A percentile compares a stretch with the other conserved stretches of the same genome.
Conservation (phyloP, 2,329 filamentous ascomycete species). For the Geoglossum cookeanum region DNA sequence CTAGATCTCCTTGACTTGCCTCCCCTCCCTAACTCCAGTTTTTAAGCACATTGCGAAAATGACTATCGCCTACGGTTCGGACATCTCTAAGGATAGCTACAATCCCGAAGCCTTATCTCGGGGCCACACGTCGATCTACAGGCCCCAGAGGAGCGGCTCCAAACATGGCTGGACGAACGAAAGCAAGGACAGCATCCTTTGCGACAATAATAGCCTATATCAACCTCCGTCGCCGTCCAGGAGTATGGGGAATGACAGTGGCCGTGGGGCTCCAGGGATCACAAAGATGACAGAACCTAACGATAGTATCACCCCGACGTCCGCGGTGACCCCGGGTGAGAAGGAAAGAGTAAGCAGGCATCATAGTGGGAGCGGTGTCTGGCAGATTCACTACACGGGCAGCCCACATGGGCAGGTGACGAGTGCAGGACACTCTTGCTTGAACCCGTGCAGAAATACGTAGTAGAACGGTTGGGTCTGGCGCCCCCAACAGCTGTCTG, state of each 20-base stretch:
- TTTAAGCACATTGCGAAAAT: background rate
- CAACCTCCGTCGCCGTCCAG: background rate
- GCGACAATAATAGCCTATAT: background rate
- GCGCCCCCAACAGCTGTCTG: too few species aligned
- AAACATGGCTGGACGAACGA: background rate
- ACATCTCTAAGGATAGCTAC: background rate
- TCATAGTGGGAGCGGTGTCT: too few species aligned
- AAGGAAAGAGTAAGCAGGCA: too few species aligned
- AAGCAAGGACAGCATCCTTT: background rate
- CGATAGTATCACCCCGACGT: constrained; percentile 21
- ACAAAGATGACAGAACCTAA: constrained; percentile 19
- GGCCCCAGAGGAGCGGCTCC: background rate
- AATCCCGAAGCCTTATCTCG: background rate
- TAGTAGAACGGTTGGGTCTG: too few species aligned
- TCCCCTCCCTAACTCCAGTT: constrained; percentile 1
- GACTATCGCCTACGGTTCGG: background rate
- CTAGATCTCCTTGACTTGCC: constrained; percentile 2
- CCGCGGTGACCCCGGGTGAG: constrained; percentile 18
- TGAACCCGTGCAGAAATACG: too few species aligned
- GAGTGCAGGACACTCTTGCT: too few species aligned
- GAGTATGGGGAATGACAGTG: background rate
- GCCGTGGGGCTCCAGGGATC: background rate
- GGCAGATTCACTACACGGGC: too few species aligned
- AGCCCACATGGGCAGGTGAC: too few species aligned
- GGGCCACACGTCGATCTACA: background rate